Conservation (phyloP, 148 eudicot species). For the Persicaria maculosa region DNA sequence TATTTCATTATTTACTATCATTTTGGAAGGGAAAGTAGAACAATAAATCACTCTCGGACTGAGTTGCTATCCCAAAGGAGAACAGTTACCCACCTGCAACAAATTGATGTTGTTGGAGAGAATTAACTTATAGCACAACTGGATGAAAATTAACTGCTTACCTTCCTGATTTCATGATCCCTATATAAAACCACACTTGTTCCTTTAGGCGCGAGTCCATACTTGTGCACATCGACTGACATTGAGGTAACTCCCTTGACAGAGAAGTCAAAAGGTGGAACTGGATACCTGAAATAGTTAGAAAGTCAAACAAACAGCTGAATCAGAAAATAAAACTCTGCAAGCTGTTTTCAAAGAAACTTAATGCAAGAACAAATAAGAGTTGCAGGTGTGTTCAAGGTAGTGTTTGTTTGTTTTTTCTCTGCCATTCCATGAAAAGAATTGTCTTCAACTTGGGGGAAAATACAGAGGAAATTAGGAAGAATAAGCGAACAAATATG, state of each 20-base stretch:
- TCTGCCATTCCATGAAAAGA: neutral
- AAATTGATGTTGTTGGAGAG: slow-evolving; percentile 76
- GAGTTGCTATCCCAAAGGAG: neutral
- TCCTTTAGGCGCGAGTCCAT: slow-evolving; percentile 99
- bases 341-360: neutral
- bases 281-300: slow-evolving; percentile 51
- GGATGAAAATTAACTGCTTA: slow-evolving; percentile 12
- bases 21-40: slow-evolving; percentile 8
- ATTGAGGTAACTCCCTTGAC: slow-evolving; percentile 93
- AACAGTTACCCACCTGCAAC: slow-evolving; percentile 71
- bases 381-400: neutral
- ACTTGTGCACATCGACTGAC: no score
- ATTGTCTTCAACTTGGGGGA: neutral
- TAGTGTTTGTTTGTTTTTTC: neutral
- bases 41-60: neutral
- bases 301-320: neutral
- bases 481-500: neutral
- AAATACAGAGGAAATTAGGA: neutral
- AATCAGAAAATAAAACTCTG: neutral
- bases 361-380: neutral
- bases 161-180: slow-evolving; percentile 90
- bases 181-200: slow-evolving; percentile 88
- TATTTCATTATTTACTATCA: neutral
- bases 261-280: slow-evolving; percentile 86
- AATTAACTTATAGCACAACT: neutral